phyloP scores from a whole-genome alignment of 176 grass and related monocot species.

The Dactylis glomerata region DNA sequence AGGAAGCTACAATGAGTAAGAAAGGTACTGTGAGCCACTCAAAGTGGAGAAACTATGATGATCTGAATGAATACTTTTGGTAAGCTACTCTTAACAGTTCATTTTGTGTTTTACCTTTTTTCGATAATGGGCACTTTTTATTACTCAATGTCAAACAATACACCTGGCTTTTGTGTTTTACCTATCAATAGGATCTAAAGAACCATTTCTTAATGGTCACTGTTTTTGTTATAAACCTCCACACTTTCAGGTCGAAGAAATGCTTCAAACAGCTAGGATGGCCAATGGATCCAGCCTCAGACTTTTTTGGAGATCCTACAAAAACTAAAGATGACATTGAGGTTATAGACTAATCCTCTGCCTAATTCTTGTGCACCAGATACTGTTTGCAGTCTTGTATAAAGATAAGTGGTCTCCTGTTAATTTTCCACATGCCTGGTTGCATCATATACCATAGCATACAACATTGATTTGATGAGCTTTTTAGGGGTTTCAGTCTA shows the following conservation, averaged over 20 bases:
- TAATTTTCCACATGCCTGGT: background rate
- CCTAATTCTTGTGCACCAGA: background rate
- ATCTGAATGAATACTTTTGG: conserved; percentile 98
- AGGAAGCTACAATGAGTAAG: conserved; percentile 76
- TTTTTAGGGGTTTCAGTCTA: background rate
- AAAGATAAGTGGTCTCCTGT: background rate
- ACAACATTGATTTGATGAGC: background rate
- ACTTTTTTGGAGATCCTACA: conserved; percentile 44
- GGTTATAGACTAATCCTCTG: conserved; percentile 34
- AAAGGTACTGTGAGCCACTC: conserved; percentile 77
- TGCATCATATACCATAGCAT: background rate
- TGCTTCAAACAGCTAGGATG: conserved; percentile 74
- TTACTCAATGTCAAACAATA: no score
- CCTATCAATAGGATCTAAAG: background rate
- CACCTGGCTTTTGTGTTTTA: no score
- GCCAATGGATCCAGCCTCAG: conserved; percentile 45
- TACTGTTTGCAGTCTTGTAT: background rate
- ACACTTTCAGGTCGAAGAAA: conserved; percentile 70
- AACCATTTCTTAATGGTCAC: conserved; percentile 12
- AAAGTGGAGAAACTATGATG: conserved; percentile 97
- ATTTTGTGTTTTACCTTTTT: no score
- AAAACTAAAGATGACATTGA: conserved; percentile 17
- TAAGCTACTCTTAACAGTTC: conserved; percentile 38
- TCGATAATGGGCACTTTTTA: no score
- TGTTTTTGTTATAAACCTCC: conserved; percentile 7